Evolutionary conservation across 2,329 filamentous ascomycete genomes (phyloP).

Genomic region (Bipolaris victoriae): DNA sequence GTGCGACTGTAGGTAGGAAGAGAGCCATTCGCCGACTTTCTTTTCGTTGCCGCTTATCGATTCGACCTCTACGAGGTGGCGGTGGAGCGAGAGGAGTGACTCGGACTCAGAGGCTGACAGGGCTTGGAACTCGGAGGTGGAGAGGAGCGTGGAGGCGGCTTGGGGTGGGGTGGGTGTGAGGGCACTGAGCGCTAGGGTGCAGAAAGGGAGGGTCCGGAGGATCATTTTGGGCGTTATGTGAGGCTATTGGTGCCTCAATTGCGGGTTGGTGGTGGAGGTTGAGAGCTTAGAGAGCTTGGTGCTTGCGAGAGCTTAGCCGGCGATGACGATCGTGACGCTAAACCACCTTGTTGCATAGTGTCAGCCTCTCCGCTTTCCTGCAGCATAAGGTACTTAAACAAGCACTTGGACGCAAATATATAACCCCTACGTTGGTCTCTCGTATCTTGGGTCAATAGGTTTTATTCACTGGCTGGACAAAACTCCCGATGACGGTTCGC

Average conservation of each 20-base stretch:
- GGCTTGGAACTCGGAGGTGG: slow-evolving; percentile 40
- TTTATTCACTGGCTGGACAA: background rate
- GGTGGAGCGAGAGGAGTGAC: slow-evolving; percentile 73
- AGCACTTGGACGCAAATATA: background rate
- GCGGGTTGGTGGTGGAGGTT: background rate
- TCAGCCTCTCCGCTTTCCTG: background rate
- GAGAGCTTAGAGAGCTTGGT: background rate
- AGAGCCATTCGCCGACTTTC: slow-evolving; percentile 71
- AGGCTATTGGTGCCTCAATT: slow-evolving; percentile 6
- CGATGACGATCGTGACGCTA: background rate
- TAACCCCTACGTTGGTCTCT: background rate
- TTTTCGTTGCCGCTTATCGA: slow-evolving; percentile 75
- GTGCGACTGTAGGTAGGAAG: slow-evolving; percentile 66
- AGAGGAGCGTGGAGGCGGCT: slow-evolving; percentile 24
- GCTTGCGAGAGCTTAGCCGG: slow-evolving; percentile 8
- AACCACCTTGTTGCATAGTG: background rate
- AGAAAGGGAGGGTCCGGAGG: slow-evolving; percentile 20
- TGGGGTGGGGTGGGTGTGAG: slow-evolving; percentile 11
- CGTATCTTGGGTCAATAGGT: background rate
- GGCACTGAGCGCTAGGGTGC: slow-evolving; percentile 19
- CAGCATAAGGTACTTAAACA: too few relatives aligned
- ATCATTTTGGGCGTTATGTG: slow-evolving; percentile 18
- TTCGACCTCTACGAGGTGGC: slow-evolving; percentile 73
- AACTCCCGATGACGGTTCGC: background rate
- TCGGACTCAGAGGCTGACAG: slow-evolving; percentile 51